A percentile compares a stretch with the other conserved stretches of the same genome.
phyloP scores from a whole-genome alignment of 805 yeast genomes.

The Teunomyces pallodes region DNA sequence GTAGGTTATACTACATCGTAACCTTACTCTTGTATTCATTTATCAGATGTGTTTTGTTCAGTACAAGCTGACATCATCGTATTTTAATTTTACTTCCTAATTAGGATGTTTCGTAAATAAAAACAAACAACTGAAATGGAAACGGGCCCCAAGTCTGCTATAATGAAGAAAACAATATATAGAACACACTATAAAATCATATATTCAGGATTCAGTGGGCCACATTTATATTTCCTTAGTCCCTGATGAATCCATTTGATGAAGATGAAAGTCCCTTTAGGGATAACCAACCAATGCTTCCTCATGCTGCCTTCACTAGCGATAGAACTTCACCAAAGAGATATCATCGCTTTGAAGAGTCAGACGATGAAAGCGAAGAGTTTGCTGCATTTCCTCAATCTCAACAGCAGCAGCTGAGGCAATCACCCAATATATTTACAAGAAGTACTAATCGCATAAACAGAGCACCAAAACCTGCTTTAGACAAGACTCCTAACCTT shows the following conservation, averaged over 20 bases:
- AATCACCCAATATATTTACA: constrained; percentile 44
- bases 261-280: constrained; percentile 23
- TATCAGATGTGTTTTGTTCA: not conserved
- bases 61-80: not conserved
- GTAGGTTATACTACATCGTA: no score
- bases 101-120: constrained; percentile 9
- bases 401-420: constrained; percentile 25
- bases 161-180: not conserved
- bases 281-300: constrained; percentile 33
- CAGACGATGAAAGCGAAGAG: constrained; percentile 21
- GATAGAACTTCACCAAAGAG: constrained; percentile 38
- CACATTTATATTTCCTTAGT: not conserved
- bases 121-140: constrained; percentile 1
- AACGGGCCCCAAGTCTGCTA: not conserved
- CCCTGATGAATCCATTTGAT: not conserved
- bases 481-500: constrained; percentile 29
- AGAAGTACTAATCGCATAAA: constrained; percentile 31
- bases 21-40: not conserved
- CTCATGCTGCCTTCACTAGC: constrained; percentile 39
- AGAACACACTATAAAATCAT: not conserved
- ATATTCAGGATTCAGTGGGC: not conserved
- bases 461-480: constrained; percentile 14
- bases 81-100: not conserved
- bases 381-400: constrained; percentile 32
- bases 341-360: constrained; percentile 24